Evolutionary conservation across 1,284 basidiomycete species (phyloP).

Genomic region (Pisolithus thermaeus): DNA sequence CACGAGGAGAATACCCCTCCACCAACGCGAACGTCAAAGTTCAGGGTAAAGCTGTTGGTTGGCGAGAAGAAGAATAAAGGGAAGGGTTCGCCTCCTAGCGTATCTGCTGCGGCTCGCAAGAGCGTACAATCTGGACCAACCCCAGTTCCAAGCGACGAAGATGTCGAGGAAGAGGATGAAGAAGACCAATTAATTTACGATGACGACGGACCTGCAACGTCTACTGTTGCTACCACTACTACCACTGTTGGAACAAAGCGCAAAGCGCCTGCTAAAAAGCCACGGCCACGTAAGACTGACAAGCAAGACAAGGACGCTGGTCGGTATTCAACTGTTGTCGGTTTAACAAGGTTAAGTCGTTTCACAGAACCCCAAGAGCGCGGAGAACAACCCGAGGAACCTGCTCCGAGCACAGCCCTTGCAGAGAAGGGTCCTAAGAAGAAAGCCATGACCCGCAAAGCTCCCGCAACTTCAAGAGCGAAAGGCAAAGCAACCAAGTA

Average conservation of each 20-base stretch:
- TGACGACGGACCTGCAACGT: conserved; percentile 37
- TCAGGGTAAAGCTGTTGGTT: conserved; percentile 47
- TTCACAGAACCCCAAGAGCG: conserved; percentile 27
- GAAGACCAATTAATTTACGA: conserved; percentile 76
- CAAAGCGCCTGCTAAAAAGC: conserved; percentile 40
- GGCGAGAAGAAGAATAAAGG: conserved; percentile 38
- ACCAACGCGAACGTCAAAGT: conserved; percentile 40
- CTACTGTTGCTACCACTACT: conserved; percentile 28
- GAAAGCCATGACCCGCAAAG: conserved; percentile 34
- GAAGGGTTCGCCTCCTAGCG: conserved; percentile 27
- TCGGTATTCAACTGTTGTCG: conserved; percentile 4
- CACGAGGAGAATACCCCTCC: conserved; percentile 65
- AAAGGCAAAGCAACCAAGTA: conserved; percentile 39
- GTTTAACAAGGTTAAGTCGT: conserved; percentile 11
- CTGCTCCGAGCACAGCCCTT: conserved; percentile 12
- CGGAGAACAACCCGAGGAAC: conserved; percentile 22
- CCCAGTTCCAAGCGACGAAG: conserved; percentile 28
- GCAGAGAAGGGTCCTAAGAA: conserved; percentile 32
- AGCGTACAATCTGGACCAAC: conserved; percentile 13
- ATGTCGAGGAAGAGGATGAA: conserved; percentile 61
- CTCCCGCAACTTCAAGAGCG: conserved; percentile 29
- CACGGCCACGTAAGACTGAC: conserved; percentile 44
- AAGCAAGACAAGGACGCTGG: conserved; percentile 30
- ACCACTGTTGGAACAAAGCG: conserved; percentile 34
- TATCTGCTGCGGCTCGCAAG: conserved; percentile 23